Evolutionary conservation across 2,329 filamentous ascomycete genomes (phyloP).

Genomic region (Neofusicoccum umdonicola): DNA sequence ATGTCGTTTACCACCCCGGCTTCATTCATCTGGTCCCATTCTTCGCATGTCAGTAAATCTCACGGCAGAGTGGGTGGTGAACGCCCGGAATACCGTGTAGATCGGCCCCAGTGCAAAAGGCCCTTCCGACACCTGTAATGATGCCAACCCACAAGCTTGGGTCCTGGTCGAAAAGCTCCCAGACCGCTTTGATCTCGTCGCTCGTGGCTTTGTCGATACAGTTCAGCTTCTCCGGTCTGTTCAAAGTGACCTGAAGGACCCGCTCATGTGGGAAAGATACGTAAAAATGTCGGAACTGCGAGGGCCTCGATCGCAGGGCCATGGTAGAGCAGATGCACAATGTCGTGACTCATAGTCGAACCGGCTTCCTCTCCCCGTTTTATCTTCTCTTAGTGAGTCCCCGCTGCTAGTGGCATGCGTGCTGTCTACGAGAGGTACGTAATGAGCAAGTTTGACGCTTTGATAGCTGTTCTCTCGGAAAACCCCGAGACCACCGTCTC

Average conservation of each 20-base stretch:
- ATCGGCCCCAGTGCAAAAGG: constrained; percentile 52
- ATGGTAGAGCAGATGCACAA: background rate
- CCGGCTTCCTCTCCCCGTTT: background rate
- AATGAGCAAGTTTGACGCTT: background rate
- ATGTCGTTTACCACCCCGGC: constrained; percentile 25
- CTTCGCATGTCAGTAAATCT: constrained; percentile 7
- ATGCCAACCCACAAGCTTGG: constrained; percentile 37
- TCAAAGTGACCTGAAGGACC: constrained; percentile 45
- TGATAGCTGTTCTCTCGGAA: too few species aligned
- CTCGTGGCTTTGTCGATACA: constrained; percentile 40
- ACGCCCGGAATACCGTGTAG: constrained; percentile 34
- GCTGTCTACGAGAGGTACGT: too few species aligned
- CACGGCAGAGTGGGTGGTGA: background rate
- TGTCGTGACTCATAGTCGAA: background rate
- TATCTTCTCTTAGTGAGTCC: too few species aligned
- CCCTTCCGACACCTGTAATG: constrained; percentile 45
- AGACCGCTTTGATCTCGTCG: constrained; percentile 43
- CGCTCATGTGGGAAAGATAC: constrained; percentile 18
- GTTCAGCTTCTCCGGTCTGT: constrained; percentile 42
- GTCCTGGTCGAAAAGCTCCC: constrained; percentile 48
- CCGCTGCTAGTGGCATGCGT: too few species aligned
- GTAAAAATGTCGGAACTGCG: constrained; percentile 16
- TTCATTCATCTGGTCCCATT: constrained; percentile 28
- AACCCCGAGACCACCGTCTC: background rate
- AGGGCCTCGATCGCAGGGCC: constrained; percentile 8